Conservation (phyloP, 306 rosid species). For the Trichosanthes cucumerina region DNA sequence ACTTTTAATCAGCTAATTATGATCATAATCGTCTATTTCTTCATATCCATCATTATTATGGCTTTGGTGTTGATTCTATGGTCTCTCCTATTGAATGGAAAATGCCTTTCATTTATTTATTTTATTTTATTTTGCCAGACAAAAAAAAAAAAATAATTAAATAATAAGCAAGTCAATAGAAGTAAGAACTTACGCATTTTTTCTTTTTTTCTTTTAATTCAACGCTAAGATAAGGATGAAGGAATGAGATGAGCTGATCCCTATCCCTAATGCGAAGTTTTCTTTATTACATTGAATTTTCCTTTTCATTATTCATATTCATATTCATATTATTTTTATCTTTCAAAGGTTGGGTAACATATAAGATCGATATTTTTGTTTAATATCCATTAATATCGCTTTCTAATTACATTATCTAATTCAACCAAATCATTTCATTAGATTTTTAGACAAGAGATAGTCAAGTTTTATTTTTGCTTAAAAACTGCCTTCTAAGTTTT, state of each 20-base stretch:
- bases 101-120: not conserved
- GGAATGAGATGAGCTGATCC: not conserved
- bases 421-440: not conserved
- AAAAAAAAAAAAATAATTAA: not conserved
- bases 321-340: not conserved
- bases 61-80: not conserved
- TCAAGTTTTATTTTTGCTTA: not conserved
- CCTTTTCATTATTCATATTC: not conserved
- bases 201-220: not conserved
- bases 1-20: not conserved
- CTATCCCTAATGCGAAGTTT: not conserved
- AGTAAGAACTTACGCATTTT: not conserved
- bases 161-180: not conserved
- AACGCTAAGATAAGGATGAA: not conserved
- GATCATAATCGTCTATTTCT: not conserved
- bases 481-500: not conserved
- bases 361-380: not conserved
- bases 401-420: not conserved
- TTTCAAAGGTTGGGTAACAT: not conserved
- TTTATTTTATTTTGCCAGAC: not conserved
- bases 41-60: not conserved
- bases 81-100: not conserved
- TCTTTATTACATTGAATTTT: not conserved
- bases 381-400: not conserved
- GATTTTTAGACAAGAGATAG: not conserved